Percentiles rank a stretch among this genome's conserved stretches.
Conservation (phyloP, 352 stramenopile species). For the Pythium monospermum region DNA sequence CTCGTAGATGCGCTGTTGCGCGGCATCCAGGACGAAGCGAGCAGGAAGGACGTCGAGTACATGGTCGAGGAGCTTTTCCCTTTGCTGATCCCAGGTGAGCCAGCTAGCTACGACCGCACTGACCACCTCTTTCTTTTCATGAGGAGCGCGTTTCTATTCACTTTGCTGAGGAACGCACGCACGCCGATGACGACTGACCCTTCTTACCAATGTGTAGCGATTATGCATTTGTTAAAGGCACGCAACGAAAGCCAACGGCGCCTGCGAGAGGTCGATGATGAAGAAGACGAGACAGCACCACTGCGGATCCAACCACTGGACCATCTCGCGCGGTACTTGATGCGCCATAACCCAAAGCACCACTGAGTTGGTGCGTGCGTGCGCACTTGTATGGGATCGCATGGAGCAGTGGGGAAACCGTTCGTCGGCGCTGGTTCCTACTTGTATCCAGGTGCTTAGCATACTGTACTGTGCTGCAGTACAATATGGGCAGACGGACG, state of each 20-base stretch:
- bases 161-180: no score
- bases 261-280: conserved; percentile 32
- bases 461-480: neutral
- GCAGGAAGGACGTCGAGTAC: conserved; percentile 37
- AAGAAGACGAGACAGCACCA: conserved; percentile 29
- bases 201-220: conserved; percentile 20
- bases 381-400: no score
- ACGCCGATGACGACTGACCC: neutral
- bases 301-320: conserved; percentile 50
- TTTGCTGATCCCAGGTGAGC: conserved; percentile 46
- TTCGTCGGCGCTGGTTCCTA: no score
- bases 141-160: neutral
- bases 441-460: neutral
- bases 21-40: conserved; percentile 27
- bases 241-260: conserved; percentile 28
- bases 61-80: conserved; percentile 54
- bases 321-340: conserved; percentile 59
- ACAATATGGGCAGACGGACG: no score
- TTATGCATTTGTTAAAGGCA: conserved; percentile 51
- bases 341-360: conserved; percentile 61
- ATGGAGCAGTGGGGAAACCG: no score
- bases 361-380: conserved; percentile 38
- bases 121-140: no score
- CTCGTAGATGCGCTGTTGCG: conserved; percentile 39
- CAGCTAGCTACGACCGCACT: neutral